Evolutionary conservation across 768 basidiomycete species (phyloP).

Genomic region (Inosperma sp.): DNA sequence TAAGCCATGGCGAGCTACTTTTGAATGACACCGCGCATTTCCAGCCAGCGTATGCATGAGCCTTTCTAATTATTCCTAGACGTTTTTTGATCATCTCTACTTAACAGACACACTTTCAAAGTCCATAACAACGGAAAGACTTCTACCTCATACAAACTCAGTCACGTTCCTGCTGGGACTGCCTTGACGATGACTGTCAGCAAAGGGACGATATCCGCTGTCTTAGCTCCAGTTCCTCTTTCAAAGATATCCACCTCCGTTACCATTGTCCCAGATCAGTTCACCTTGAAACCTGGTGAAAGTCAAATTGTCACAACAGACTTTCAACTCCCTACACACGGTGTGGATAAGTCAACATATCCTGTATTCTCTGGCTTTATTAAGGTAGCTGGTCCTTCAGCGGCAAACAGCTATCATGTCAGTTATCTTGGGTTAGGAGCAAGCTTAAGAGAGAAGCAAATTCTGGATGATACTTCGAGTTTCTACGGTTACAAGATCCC

Average conservation of each 20-base stretch:
- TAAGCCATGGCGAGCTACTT: conserved; percentile 51
- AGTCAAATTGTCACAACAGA: conserved; percentile 36
- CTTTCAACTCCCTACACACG: conserved; percentile 42
- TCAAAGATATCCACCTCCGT: conserved; percentile 41
- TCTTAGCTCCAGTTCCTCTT: conserved; percentile 46
- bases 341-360: conserved; percentile 40
- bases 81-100: neutral
- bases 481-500: conserved; percentile 43
- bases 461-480: conserved; percentile 46
- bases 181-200: conserved; percentile 43
- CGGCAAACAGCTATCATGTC: conserved; percentile 34
- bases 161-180: conserved; percentile 52
- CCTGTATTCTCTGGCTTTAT: conserved; percentile 62
- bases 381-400: conserved; percentile 31
- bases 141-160: conserved; percentile 41
- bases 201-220: conserved; percentile 37
- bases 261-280: conserved; percentile 36
- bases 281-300: conserved; percentile 43
- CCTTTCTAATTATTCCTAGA: neutral
- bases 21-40: conserved; percentile 63
- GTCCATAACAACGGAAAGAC: conserved; percentile 45
- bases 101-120: conserved; percentile 42
- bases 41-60: conserved; percentile 33
- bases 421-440: conserved; percentile 42
- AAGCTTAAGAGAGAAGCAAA: conserved; percentile 43